phyloP scores from a whole-genome alignment of 805 yeast genomes.

The Kazachstania psychrophila region DNA sequence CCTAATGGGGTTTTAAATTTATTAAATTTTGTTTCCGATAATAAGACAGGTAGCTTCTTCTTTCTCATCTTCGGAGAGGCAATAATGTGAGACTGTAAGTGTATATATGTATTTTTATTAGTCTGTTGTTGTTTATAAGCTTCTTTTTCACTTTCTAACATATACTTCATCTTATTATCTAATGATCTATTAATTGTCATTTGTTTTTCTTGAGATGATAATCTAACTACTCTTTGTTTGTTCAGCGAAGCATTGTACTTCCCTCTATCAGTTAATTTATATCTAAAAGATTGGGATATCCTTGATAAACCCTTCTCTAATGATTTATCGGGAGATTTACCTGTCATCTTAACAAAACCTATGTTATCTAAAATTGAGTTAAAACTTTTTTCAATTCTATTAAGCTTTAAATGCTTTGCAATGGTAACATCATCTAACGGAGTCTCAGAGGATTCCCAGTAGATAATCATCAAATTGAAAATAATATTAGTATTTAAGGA shows the following conservation, averaged over 20 bases:
- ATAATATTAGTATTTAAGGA: slow-evolving; percentile 29
- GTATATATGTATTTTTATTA: slow-evolving; percentile 22
- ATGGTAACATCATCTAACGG: slow-evolving; percentile 12
- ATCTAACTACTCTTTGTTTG: slow-evolving; percentile 13
- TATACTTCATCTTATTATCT: slow-evolving; percentile 22
- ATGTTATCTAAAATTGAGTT: slow-evolving; percentile 20
- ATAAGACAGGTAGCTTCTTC: slow-evolving; percentile 25
- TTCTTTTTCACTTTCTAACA: slow-evolving; percentile 19
- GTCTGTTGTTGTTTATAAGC: slow-evolving; percentile 10
- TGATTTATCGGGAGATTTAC: slow-evolving; percentile 24
- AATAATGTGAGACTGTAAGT: slow-evolving; percentile 22
- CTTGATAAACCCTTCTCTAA: slow-evolving; percentile 24
- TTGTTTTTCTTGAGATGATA: slow-evolving; percentile 7
- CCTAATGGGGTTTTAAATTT: slow-evolving; percentile 25
- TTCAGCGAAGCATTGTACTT: slow-evolving; percentile 17
- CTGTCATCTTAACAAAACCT: slow-evolving; percentile 24
- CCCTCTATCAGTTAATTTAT: slow-evolving; percentile 30
- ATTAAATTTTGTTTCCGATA: slow-evolving; percentile 19
- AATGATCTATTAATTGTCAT: slow-evolving; percentile 10
- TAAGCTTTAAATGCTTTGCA: slow-evolving; percentile 14
- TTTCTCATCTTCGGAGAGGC: slow-evolving; percentile 25
- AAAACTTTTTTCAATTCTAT: slow-evolving; percentile 28
- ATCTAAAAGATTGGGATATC: slow-evolving; percentile 18
- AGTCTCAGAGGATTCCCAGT: slow-evolving; percentile 35
- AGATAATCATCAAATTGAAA: slow-evolving; percentile 29